Conservation (phyloP, 164 flowering plant genomes). For the Nymphaea colorata region DNA sequence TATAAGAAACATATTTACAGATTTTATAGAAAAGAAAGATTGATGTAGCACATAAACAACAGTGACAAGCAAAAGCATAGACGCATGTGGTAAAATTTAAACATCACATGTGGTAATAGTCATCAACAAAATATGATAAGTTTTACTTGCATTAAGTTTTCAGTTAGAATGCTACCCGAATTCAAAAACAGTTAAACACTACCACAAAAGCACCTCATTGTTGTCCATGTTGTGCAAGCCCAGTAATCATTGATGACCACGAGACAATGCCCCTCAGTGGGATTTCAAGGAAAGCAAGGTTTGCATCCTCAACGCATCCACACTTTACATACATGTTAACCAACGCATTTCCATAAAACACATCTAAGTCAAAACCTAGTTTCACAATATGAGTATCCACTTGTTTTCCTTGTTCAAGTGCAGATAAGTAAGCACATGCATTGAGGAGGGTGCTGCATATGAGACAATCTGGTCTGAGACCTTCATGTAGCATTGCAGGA, state of each 20-base stretch:
- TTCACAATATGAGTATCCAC: slow-evolving; percentile 58
- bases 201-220: too few relatives aligned
- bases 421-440: slow-evolving; percentile 71
- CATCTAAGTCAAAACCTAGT: slow-evolving; percentile 46
- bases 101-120: too few relatives aligned
- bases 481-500: slow-evolving; percentile 29
- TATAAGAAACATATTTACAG: too few relatives aligned
- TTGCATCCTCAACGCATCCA: slow-evolving; percentile 73
- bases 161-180: too few relatives aligned
- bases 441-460: slow-evolving; percentile 55
- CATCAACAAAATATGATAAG: too few relatives aligned
- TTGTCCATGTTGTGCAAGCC: slow-evolving; percentile 83
- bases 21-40: too few relatives aligned
- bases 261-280: slow-evolving; percentile 56
- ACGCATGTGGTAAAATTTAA: too few relatives aligned
- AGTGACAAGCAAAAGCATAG: too few relatives aligned
- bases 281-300: slow-evolving; percentile 40
- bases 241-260: slow-evolving; percentile 84
- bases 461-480: slow-evolving; percentile 48
- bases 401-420: slow-evolving; percentile 82
- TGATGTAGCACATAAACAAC: too few relatives aligned
- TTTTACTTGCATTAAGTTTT: too few relatives aligned
- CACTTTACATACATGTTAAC: slow-evolving; percentile 86
- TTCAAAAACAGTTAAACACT: too few relatives aligned
- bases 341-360: slow-evolving; percentile 70